Conservation (phyloP, 441 rosid genomes). For the Jatropha podagrica region DNA sequence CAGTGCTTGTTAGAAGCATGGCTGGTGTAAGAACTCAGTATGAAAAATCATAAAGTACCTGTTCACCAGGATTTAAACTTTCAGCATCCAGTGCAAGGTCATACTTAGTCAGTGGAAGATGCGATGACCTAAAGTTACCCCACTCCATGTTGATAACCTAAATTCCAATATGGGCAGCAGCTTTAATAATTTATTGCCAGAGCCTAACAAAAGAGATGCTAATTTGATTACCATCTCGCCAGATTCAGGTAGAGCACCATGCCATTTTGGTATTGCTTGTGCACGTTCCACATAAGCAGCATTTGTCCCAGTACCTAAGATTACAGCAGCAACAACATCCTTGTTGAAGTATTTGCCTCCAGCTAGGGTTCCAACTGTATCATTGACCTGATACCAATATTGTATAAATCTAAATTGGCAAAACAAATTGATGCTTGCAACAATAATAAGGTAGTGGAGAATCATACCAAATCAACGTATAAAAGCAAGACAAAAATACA, state of each 20-base stretch:
- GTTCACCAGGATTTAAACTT: conserved; percentile 73
- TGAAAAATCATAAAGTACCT: conserved; percentile 36
- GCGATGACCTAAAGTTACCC: conserved; percentile 78
- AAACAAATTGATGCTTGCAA: conserved; percentile 3
- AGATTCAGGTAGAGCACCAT: conserved; percentile 74
- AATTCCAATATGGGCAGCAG: conserved; percentile 13
- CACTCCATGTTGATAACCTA: conserved; percentile 91
- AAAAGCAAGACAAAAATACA: neutral
- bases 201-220: neutral
- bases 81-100: conserved; percentile 58
- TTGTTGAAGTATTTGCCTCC: conserved; percentile 79
- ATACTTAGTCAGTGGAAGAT: conserved; percentile 71
- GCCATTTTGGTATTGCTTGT: conserved; percentile 93
- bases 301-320: conserved; percentile 91
- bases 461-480: neutral
- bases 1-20: neutral
- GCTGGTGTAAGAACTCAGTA: neutral
- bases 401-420: neutral
- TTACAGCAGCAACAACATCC: conserved; percentile 82
- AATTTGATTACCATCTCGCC: conserved; percentile 71
- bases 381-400: conserved; percentile 70
- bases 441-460: neutral
- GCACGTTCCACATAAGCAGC: conserved; percentile 92
- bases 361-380: conserved; percentile 90
- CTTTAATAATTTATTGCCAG: conserved; percentile 1